phyloP scores from a whole-genome alignment of 306 rosid genomes.

The Lablab purpureus region DNA sequence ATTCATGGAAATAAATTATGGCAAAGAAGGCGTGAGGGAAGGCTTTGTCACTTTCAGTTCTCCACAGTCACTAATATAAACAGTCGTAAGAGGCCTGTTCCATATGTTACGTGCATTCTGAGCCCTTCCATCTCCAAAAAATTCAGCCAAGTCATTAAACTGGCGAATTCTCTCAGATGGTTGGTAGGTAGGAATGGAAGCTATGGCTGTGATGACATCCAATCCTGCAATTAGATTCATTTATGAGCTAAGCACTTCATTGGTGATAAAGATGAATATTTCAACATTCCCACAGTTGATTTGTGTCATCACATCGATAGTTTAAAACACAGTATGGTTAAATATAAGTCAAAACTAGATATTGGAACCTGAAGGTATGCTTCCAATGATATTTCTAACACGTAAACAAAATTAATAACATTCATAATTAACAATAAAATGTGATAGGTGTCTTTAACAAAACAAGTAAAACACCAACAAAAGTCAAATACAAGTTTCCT shows the following conservation, averaged over 20 bases:
- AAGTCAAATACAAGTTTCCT: too few species aligned
- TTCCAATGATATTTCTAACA: too few species aligned
- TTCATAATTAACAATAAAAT: too few species aligned
- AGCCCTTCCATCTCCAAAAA: slow-evolving; percentile 89
- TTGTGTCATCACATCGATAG: slow-evolving; percentile 6
- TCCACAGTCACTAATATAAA: slow-evolving; percentile 89
- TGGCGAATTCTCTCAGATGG: slow-evolving; percentile 85
- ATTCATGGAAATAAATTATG: slow-evolving; percentile 52
- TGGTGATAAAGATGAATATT: not conserved
- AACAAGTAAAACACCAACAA: too few species aligned
- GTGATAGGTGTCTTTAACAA: too few species aligned
- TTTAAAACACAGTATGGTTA: not conserved
- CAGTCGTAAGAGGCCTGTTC: slow-evolving; percentile 82
- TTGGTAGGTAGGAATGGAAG: slow-evolving; percentile 80
- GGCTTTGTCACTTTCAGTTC: slow-evolving; percentile 89
- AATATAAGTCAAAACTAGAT: not conserved
- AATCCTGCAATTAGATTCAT: slow-evolving; percentile 64
- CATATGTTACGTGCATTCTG: slow-evolving; percentile 84
- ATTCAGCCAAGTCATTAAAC: slow-evolving; percentile 84
- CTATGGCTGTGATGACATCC: slow-evolving; percentile 86
- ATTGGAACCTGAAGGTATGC: too few species aligned
- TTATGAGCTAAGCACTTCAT: slow-evolving; percentile 37
- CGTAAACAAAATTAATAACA: too few species aligned
- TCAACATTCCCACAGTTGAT: slow-evolving; percentile 8
- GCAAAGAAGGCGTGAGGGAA: slow-evolving; percentile 80